These are phyloP conservation scores for Cyberlindnera maritima DNA, from an alignment of 805 yeast species.

Conservation along the genomic window DNA sequence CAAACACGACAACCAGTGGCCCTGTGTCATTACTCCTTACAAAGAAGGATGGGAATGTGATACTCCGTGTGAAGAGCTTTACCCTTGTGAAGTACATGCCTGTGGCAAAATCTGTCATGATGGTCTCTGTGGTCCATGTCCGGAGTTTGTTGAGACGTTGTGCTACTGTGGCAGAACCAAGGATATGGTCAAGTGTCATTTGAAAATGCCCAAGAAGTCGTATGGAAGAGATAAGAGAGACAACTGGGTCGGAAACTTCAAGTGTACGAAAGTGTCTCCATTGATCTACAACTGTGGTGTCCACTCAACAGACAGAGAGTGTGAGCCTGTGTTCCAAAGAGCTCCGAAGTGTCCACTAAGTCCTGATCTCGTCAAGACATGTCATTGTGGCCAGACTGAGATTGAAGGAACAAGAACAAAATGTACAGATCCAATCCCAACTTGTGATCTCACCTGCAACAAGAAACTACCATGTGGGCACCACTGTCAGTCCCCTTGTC, in stretches of 20 bases:
- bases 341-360: conserved; percentile 55
- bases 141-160: conserved; percentile 39
- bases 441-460: conserved; percentile 65
- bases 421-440: conserved; percentile 79
- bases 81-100: conserved; percentile 72
- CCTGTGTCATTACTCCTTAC: conserved; percentile 72
- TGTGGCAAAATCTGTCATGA: conserved; percentile 67
- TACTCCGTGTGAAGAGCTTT: conserved; percentile 51
- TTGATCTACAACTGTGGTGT: conserved; percentile 60
- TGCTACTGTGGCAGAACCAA: conserved; percentile 77
- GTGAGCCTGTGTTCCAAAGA: conserved; percentile 30
- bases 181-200: conserved; percentile 42
- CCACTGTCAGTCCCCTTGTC: conserved; percentile 71
- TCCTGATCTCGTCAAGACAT: conserved; percentile 57
- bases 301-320: conserved; percentile 53
- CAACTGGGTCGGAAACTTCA: conserved; percentile 50
- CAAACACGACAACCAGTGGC: conserved; percentile 56
- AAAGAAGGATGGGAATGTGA: conserved; percentile 66
- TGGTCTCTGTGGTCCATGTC: conserved; percentile 82
- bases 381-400: conserved; percentile 76
- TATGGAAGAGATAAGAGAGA: conserved; percentile 21
- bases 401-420: conserved; percentile 44
- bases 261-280: conserved; percentile 45
- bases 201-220: conserved; percentile 37
- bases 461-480: conserved; percentile 71